Conservation (phyloP, 2,329 filamentous ascomycete species). For the Calonectria henricotiae region DNA sequence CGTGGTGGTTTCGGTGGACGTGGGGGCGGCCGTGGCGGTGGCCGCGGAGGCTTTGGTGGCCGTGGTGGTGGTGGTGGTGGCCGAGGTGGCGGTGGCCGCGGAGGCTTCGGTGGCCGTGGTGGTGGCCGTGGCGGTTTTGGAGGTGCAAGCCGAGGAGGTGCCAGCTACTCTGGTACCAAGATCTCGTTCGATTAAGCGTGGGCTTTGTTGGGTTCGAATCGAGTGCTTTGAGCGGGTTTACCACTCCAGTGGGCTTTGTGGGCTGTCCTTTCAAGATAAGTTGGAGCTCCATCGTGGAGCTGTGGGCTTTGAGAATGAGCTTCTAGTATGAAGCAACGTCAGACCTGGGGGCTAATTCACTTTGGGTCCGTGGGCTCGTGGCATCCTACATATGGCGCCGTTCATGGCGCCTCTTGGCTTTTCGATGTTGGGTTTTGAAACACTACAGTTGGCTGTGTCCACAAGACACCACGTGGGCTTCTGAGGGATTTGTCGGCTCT, state of each 20-base stretch:
- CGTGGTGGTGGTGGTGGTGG: slow-evolving; percentile 65
- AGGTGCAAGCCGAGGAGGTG: slow-evolving; percentile 62
- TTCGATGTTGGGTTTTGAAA: slow-evolving; percentile 55
- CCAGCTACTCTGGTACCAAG: slow-evolving; percentile 78
- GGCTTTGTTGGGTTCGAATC: slow-evolving; percentile 53
- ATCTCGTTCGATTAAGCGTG: slow-evolving; percentile 75
- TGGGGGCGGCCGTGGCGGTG: slow-evolving; percentile 57
- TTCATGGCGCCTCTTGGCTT: slow-evolving; percentile 51
- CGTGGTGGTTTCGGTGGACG: slow-evolving; percentile 61
- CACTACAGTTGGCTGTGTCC: slow-evolving; percentile 47
- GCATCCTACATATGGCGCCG: slow-evolving; percentile 48
- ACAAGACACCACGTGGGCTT: slow-evolving; percentile 57
- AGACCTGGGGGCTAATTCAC: slow-evolving; percentile 71
- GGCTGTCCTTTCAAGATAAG: slow-evolving; percentile 71
- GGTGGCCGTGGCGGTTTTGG: slow-evolving; percentile 65
- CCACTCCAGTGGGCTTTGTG: slow-evolving; percentile 64
- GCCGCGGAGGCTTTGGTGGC: slow-evolving; percentile 66
- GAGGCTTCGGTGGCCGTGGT: slow-evolving; percentile 64
- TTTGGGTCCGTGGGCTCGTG: slow-evolving; percentile 61
- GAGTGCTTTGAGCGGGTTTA: slow-evolving; percentile 66
- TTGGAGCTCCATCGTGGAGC: slow-evolving; percentile 56
- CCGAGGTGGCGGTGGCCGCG: slow-evolving; percentile 62
- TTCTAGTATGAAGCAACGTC: slow-evolving; percentile 65
- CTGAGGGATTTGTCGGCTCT: slow-evolving; percentile 61
- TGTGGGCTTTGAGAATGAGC: slow-evolving; percentile 71